Base-by-base conservation (phyloP, 2,329 filamentous ascomycete genomes). In the Ceratocystis destructans region DNA sequence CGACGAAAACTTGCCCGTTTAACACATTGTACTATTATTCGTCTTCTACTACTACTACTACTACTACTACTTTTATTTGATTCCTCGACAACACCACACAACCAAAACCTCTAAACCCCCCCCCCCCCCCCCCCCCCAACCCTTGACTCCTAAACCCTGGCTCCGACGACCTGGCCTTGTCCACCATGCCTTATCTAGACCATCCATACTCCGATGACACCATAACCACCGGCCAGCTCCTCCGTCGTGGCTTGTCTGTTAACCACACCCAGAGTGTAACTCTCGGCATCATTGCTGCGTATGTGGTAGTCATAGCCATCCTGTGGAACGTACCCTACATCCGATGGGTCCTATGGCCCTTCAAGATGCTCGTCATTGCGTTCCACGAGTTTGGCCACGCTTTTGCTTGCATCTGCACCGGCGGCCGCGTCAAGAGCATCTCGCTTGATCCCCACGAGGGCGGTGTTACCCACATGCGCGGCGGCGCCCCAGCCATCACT, bases 281-380 rank as follows among this genome's bases (percentile, higher is more conserved):
- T 0, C 77, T 90, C 31, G 87, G 87, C 7, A 78, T 90, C 50
- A 89, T 91, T 70, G 86, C 76, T 7, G 85, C 79, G 45, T 91
- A 91, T 74, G 80, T 87, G 1, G 87, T 90, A 20, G 80, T 81
- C 61, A 92, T 92, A 70, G 87, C 87, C 3, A 78, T 92, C 53
- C 77, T 92, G 2, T 92, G 88, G 88, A 91, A 91, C 75, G 74
- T 91, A 1, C 88, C 88, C 0, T 90, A 89, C 74, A 76, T 92
- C n/a, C 80, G 83, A 66, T 87, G 84, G 80, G 79, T 87, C 1
- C 76, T 92, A 45, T 92, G 88, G 88, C 88, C 88, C 3, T 91
- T 92, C 78, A 92, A 92, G 85, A 90, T 91, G 88, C 81, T 92
- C 22, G 87, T 89, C 64, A 91, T 92, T 69, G 88, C 88, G 46